Percentiles rank a stretch among this genome's conserved stretches.
Conservation (phyloP, 441 rosid species). For the Breynia disticha region DNA sequence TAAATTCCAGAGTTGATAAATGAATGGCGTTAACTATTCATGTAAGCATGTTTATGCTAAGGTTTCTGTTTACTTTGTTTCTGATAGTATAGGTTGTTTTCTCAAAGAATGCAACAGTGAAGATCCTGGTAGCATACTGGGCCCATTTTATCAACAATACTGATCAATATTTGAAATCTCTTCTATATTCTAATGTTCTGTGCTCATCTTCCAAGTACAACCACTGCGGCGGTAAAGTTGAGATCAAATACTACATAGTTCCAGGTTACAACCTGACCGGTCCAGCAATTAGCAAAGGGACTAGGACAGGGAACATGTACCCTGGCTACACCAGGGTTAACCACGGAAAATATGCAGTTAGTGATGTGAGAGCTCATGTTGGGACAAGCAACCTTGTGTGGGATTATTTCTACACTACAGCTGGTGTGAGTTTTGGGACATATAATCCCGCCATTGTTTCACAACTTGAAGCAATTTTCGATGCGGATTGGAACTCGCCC, state of each 20-base stretch:
- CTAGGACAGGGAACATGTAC: constrained; percentile 43
- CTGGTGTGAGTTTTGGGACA: constrained; percentile 79
- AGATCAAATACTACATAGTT: constrained; percentile 62
- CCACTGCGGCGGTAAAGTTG: constrained; percentile 58
- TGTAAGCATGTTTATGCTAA: neutral
- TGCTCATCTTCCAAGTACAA: constrained; percentile 57
- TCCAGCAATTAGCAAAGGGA: constrained; percentile 43
- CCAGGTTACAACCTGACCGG: constrained; percentile 81
- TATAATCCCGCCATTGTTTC: constrained; percentile 48
- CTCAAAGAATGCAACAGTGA: constrained; percentile 74
- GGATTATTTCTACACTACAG: constrained; percentile 85
- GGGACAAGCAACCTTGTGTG: constrained; percentile 80
- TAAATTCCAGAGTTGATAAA: too few relatives aligned
- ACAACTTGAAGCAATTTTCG: constrained; percentile 68
- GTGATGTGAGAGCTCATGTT: constrained; percentile 57
- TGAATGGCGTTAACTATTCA: neutral
- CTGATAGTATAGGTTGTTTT: constrained; percentile 44
- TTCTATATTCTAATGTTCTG: constrained; percentile 63
- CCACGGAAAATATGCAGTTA: constrained; percentile 76
- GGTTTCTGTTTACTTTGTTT: neutral
- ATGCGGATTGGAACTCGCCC: constrained; percentile 82
- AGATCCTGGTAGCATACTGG: constrained; percentile 82
- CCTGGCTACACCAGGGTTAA: constrained; percentile 67
- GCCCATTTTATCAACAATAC: constrained; percentile 63
- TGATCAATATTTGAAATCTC: constrained; percentile 56